Conservation (phyloP, 371 early-diverging fungal species). For the Actinomortierella wolfii region DNA sequence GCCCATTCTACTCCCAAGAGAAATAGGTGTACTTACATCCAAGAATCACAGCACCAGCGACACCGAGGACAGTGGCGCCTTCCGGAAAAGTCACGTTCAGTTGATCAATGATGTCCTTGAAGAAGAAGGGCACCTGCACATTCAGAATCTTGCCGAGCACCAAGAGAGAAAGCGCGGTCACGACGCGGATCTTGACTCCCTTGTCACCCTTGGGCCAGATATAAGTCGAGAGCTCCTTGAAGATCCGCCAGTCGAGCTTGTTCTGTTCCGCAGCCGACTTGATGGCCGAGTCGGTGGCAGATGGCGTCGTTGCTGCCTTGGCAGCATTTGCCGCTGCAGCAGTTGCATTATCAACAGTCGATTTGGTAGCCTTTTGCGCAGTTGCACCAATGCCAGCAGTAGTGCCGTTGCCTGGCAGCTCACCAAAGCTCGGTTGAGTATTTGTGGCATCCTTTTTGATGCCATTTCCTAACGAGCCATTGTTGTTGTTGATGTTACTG, state of each 20-base stretch:
- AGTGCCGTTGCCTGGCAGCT: background rate
- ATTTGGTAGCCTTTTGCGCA: background rate
- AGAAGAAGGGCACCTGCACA: conserved; percentile 93
- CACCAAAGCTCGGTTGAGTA: background rate
- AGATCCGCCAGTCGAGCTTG: conserved; percentile 66
- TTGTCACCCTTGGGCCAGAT: conserved; percentile 90
- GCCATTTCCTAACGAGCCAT: background rate
- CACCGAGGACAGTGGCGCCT: conserved; percentile 67
- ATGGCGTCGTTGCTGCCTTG: conserved; percentile 1
- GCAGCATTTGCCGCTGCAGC: background rate
- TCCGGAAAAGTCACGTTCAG: conserved; percentile 57
- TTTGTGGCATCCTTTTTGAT: background rate
- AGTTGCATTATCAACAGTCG: background rate
- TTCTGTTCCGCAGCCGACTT: conserved; percentile 49
- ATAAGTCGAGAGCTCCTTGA: conserved; percentile 80
- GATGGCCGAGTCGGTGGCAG: background rate
- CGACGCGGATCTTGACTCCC: conserved; percentile 84
- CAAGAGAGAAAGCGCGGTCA: conserved; percentile 79
- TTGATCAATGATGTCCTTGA: conserved; percentile 89
- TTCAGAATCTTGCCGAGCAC: conserved; percentile 86
- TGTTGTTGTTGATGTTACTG: background rate
- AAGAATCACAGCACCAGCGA: conserved; percentile 86
- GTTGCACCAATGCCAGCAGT: background rate
- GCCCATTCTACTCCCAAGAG: no score
- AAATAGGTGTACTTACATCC: conserved; percentile 81